These are phyloP conservation scores for Neurospora sp. DNA, from an alignment of 495 filamentous ascomycete species.

Conservation along the genomic window DNA sequence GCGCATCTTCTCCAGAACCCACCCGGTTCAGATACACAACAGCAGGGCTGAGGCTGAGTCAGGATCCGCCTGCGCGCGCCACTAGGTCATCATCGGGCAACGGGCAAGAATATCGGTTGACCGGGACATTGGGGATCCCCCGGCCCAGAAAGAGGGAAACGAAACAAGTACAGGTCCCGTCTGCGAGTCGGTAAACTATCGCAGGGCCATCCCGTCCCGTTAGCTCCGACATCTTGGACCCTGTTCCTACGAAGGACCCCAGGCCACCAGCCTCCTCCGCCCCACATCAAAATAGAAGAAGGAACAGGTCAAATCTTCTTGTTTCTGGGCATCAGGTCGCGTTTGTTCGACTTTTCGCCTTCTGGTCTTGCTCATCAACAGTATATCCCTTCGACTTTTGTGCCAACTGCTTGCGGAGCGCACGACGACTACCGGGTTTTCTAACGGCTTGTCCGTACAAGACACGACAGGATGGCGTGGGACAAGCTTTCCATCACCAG, in stretches of 20 bases:
- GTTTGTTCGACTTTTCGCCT: not conserved
- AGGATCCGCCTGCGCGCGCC: not conserved
- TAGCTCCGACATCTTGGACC: not conserved
- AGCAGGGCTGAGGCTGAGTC: not conserved
- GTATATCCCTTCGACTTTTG: not conserved
- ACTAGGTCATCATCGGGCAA: not conserved
- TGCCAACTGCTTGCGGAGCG: not conserved
- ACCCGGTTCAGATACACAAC: not conserved
- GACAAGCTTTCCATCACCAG: constrained; percentile 85
- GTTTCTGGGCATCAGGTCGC: not conserved
- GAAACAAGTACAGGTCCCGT: not conserved
- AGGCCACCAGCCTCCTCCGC: not conserved
- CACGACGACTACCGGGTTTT: not conserved
- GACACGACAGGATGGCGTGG: constrained; percentile 62
- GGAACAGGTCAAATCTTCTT: not conserved
- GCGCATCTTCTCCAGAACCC: not conserved
- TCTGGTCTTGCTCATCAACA: not conserved
- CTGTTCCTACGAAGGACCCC: not conserved
- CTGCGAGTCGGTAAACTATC: not conserved
- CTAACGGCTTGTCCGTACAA: not conserved
- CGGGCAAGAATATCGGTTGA: not conserved
- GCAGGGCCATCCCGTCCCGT: not conserved
- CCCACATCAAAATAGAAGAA: not conserved
- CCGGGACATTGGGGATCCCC: not conserved
- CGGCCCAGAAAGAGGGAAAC: not conserved